These are phyloP conservation scores for Effrenium voratum DNA, from an alignment of 73 alveolate species.

Conservation along the genomic window DNA sequence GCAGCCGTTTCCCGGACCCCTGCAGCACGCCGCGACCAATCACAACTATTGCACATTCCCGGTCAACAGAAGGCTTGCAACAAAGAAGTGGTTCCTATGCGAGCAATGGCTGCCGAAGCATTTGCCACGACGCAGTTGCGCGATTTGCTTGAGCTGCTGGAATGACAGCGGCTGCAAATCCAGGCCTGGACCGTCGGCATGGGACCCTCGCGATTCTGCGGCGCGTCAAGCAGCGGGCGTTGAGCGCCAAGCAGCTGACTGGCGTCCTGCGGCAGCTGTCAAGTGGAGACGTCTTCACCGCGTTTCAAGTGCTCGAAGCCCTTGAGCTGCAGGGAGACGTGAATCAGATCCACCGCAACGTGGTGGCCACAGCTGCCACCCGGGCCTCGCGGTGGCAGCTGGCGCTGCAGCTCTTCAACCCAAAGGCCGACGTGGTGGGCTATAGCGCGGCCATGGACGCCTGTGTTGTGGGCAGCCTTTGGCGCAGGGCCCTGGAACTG, in stretches of 20 bases:
- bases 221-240: not conserved
- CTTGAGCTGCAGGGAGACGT: not conserved
- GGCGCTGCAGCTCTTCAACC: slow-evolving; percentile 48
- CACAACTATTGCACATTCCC: no score
- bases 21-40: no score
- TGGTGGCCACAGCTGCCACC: not conserved
- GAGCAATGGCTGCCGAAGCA: no score
- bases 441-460: slow-evolving; percentile 55
- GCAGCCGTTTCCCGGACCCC: no score
- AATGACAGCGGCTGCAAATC: not conserved
- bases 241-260: slow-evolving; percentile 21
- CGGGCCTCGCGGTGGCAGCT: slow-evolving; percentile 13
- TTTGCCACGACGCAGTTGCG: no score
- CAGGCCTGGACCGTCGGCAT: not conserved
- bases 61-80: no score
- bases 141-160: not conserved
- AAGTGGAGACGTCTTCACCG: not conserved
- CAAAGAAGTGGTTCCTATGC: no score
- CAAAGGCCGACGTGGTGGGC: not conserved
- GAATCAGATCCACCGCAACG: slow-evolving; percentile 53
- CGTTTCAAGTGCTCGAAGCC: not conserved
- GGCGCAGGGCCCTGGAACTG: slow-evolving; percentile 27
- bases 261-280: not conserved
- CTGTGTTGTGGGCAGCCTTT: not conserved
- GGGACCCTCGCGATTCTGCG: not conserved